Conservation (phyloP, 257 asterid species). For the Forsythia viridissima region DNA sequence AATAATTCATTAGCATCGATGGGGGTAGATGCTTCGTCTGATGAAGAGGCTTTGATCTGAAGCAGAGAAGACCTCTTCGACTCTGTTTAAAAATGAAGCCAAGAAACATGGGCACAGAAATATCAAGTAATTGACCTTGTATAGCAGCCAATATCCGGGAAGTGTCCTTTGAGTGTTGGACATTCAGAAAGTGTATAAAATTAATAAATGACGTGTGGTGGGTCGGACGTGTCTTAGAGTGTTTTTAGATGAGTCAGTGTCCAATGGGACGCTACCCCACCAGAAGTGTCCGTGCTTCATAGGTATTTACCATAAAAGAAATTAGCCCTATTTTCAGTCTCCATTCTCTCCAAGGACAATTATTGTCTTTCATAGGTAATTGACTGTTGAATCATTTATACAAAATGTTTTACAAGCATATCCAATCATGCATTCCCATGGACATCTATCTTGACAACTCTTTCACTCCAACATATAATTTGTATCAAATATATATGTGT, state of each 20-base stretch:
- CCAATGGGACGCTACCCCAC: not conserved
- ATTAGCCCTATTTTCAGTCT: not conserved
- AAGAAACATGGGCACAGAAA: slow-evolving; percentile 15
- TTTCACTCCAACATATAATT: no score
- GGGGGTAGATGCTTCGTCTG: slow-evolving; percentile 59
- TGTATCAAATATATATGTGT: no score
- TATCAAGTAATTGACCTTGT: not conserved
- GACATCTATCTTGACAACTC: no score
- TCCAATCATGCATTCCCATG: no score
- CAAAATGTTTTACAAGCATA: no score
- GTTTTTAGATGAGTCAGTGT: not conserved
- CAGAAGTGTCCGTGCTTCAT: no score
- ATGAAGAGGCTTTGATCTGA: slow-evolving; percentile 70
- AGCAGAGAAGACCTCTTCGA: slow-evolving; percentile 51
- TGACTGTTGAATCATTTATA: not conserved
- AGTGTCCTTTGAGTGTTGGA: not conserved
- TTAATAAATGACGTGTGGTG: not conserved
- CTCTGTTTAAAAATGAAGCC: slow-evolving; percentile 44
- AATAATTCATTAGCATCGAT: slow-evolving; percentile 65
- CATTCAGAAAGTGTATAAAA: no score
- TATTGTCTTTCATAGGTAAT: no score
- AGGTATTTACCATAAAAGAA: no score
- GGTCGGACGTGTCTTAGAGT: not conserved
- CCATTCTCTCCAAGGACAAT: not conserved
- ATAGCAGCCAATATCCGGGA: not conserved